These are phyloP conservation scores for Chlamydomonas reinhardtii DNA, from an alignment of 163 green algal species.

Conservation along the genomic window DNA sequence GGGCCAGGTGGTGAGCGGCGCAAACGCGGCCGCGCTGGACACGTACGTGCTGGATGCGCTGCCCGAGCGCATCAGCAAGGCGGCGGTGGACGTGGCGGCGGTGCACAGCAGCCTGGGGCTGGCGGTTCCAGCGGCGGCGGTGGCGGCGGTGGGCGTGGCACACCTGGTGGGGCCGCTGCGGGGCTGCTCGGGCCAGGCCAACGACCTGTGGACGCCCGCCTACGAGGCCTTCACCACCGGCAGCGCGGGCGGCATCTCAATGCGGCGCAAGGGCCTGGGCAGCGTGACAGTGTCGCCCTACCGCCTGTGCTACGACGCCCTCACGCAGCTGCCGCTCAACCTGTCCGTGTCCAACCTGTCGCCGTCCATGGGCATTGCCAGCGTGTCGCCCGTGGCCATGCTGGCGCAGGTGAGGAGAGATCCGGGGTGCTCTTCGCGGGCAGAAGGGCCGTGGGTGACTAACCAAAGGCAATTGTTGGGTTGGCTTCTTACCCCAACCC, in stretches of 20 bases:
- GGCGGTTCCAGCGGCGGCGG: not conserved
- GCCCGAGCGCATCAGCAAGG: constrained; percentile 24
- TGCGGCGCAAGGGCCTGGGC: constrained; percentile 27
- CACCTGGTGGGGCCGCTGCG: constrained; percentile 31
- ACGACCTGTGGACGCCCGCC: constrained; percentile 15
- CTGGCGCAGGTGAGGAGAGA: constrained; percentile 11
- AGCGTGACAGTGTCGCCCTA: constrained; percentile 30
- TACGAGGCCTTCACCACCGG: constrained; percentile 28
- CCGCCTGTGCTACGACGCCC: constrained; percentile 7
- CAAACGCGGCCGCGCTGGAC: not conserved
- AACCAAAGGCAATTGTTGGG: too few species aligned
- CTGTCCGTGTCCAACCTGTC: constrained; percentile 15
- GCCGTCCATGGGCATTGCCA: not conserved
- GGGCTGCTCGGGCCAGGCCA: constrained; percentile 33
- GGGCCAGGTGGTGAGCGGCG: not conserved
- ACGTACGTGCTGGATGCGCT: constrained; percentile 45
- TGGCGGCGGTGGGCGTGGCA: not conserved
- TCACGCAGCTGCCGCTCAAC: constrained; percentile 27
- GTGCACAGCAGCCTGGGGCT: constrained; percentile 10
- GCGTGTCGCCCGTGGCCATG: constrained; percentile 44
- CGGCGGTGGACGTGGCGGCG: not conserved
- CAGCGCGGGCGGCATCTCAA: not conserved
- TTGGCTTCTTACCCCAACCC: too few species aligned
- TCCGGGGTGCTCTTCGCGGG: too few species aligned
- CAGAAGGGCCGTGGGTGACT: too few species aligned